Base-by-base conservation (phyloP, 495 filamentous ascomycete species). In the Apodospora peruviana region DNA sequence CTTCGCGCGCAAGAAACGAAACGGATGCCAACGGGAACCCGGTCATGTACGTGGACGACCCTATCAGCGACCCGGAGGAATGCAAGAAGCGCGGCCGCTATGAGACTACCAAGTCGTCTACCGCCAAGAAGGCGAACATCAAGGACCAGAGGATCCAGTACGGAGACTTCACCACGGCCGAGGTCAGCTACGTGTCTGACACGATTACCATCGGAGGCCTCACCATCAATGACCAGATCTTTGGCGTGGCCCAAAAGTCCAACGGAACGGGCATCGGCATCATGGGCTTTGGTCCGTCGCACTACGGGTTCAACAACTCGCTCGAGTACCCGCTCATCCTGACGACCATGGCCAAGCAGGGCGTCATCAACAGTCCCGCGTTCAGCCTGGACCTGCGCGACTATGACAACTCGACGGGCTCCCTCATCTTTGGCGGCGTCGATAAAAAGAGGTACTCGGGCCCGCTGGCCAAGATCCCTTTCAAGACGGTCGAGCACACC, bases 381-480 rank as follows among this genome's bases (percentile, higher is more conserved):
- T 91, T 87, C 62, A 87, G 83, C 49, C 60, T 89, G 14, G 78
- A 84, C 43, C 66, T 84, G 4, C 70, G 81, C 18, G 56, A 55
- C 42, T 47, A 47, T 21, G 60, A 73, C 55, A 51, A 66, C 38
- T 17, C 20, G 14, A 36, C 36, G 11, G 87, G 87, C 39, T 77
- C 80, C 21, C 82, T 91, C 47, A 72, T 88, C 17, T 91, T 91
- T 52, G 87, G 87, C 12, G 87, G 87, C 19, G 81, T 91, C 22
- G 80, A 91, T 56, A 85, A 79, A 1, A 80, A 72, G 37, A 89
- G 87, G 53, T 91, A 80, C 57, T 64, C 67, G 10, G 87, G 85
- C 19, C 39, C 66, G 3, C 72, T 91, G 1, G 60, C 49, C 37
- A 66, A 61, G 40, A 54, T 70, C 8, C 61, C 63, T 14, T 37